Base-by-base conservation (phyloP, 1,284 basidiomycete species). In the Microbotryum intermedium region DNA sequence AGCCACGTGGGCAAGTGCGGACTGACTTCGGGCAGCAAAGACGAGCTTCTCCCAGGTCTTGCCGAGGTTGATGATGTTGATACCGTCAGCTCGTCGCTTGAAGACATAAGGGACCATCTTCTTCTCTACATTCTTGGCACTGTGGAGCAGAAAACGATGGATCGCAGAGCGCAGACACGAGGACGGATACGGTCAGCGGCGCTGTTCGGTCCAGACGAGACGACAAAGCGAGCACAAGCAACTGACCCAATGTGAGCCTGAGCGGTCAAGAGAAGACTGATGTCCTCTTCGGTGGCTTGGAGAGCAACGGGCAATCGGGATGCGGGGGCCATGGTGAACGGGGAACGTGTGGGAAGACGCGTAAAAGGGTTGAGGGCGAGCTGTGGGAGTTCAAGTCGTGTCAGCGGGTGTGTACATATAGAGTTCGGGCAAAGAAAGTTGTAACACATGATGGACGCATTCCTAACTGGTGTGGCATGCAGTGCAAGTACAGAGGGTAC, bases 41-140 rank as follows among this genome's bases (percentile, higher is more conserved):
- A 95, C 89, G 70, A 98, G 83, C 81, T 98, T 98, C 80, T 97
- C 92, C 94, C 93, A 97, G 71, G 94, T 98, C 85, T 97, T 97
- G 76, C 93, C 93, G 72, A 97, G 86, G 86, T 98, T 97, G 74
- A 97, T 79, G 74, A 98, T 81, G 81, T 97, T 87, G 78, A 97
- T 91, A 90, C 92, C 34, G 78, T 98, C 94, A 68, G 86, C 77
- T 75, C 94, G 84, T 76, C 94, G 83, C 82, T 95, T 97, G 87
- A 86, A 97, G 78, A 98, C 90, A 79, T 98, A 98, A 59, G 89
- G 82, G 74, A 88, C 84, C 94, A 98, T 98, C 77, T 91, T 87
- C 85, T 93, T 95, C 78, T 95, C 91, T 81, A 90, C 92, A 81
- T 97, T 97, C 87, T 97, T 97, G 72, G 87, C 89, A 39, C 34